Percentiles rank a stretch among this genome's conserved stretches.
These are phyloP conservation scores for Fusarium subglutinans DNA, from an alignment of 2,329 filamentous ascomycete genomes.

Conservation along the genomic window DNA sequence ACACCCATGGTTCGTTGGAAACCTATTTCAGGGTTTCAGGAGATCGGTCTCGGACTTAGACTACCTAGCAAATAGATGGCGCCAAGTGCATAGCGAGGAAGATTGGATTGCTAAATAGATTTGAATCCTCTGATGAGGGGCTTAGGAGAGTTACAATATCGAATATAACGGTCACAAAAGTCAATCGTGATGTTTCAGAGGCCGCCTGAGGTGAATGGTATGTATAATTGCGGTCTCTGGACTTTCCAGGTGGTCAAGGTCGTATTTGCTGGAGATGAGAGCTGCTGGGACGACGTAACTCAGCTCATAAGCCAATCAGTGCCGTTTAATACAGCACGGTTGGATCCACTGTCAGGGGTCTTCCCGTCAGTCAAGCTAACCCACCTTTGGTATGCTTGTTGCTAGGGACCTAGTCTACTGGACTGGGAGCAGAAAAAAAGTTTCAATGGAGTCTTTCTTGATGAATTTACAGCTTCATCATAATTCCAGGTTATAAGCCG, in stretches of 20 bases:
- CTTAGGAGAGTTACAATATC: not conserved
- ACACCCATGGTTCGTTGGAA: slow-evolving; percentile 51
- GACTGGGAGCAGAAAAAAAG: slow-evolving; percentile 40
- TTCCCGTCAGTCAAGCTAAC: slow-evolving; percentile 34
- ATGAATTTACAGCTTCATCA: slow-evolving; percentile 27
- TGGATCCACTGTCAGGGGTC: slow-evolving; percentile 39
- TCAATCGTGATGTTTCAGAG: slow-evolving; percentile 5
- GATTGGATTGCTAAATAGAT: not conserved
- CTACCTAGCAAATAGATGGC: slow-evolving; percentile 40
- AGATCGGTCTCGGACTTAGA: slow-evolving; percentile 32
- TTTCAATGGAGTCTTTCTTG: slow-evolving; percentile 17
- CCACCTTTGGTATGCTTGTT: slow-evolving; percentile 17
- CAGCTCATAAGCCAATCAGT: slow-evolving; percentile 41
- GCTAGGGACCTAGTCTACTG: slow-evolving; percentile 16
- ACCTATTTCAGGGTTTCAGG: slow-evolving; percentile 45
- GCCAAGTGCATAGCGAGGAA: slow-evolving; percentile 39
- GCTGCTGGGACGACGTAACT: slow-evolving; percentile 37
- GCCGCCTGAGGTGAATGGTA: slow-evolving; percentile 14
- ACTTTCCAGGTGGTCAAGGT: slow-evolving; percentile 24
- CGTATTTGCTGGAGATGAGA: slow-evolving; percentile 29
- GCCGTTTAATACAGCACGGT: slow-evolving; percentile 31
- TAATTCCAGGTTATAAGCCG: slow-evolving; percentile 5
- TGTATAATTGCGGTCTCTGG: slow-evolving; percentile 22
- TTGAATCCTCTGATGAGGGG: slow-evolving; percentile 2
- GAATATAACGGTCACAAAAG: not conserved